Evolutionary conservation across 2,329 filamentous ascomycete species (phyloP), one percentile per base, ranked within the genome.

Genomic region (Phialocephala subalpina): DNA sequence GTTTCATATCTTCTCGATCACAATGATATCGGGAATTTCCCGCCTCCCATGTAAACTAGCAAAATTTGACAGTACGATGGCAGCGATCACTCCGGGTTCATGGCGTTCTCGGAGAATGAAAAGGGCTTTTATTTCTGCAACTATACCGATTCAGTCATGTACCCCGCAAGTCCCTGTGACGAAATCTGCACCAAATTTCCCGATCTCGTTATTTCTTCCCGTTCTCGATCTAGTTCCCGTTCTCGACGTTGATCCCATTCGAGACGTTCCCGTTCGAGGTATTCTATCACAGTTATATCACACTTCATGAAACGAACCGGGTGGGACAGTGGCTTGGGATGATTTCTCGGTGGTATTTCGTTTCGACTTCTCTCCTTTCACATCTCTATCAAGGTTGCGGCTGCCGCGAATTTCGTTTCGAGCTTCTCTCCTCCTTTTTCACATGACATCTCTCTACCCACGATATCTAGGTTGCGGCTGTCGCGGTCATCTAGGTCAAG

Each of bases 1-100:
- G 45, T 60, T 25, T 53, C 45, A 60, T 22, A 53, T 40, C 27
- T 27, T 14, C 22, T 33, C 29, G 29, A 33, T 33, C 29, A 33
- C 9, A 14, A 33, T 20, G 18, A 60, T 64, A 29, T 64, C 40
- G 47, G 45, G 20, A 22, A 47, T 40, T 20, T 29, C 47, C 38
- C 52, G 49, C 49, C 18, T 58, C 56, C 27, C n/a, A 25, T 71
- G 69, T 71, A 71, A 58, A 71, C 63, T 71, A 71, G 67, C 49
- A 71, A 58, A 69, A 67, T 65, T 55, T 63, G 55, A 66, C 59
- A 60, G 36, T 16, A 40, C 12, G 8, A 2, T 62, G 57, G 57
- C 53, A 58, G 53, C 42, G 33, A 63, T 58, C 45, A 58, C 40
- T 22, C 11, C n/a, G 35, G 52, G 38, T 60, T 52, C 38, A 64